Conservation (phyloP, 306 rosid genomes). For the Trichosanthes cucumerina region DNA sequence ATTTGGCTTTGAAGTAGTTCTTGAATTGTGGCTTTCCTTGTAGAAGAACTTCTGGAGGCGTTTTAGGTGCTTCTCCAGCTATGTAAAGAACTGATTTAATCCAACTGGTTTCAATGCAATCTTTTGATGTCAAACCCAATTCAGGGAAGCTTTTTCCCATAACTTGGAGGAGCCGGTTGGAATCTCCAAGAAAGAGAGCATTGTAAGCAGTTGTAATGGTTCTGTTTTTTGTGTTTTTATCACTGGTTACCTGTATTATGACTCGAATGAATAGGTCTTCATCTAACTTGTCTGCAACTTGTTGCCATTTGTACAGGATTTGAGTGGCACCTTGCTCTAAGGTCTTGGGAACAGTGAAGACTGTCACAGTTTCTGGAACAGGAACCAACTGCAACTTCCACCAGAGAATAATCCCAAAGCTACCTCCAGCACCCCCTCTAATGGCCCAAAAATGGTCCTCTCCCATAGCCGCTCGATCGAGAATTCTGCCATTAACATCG, state of each 20-base stretch:
- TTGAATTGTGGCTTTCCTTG: slow-evolving; percentile 49
- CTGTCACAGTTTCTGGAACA: slow-evolving; percentile 59
- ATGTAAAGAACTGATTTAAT: slow-evolving; percentile 54
- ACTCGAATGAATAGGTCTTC: slow-evolving; percentile 53
- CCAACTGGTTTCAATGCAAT: slow-evolving; percentile 57
- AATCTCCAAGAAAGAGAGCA: slow-evolving; percentile 48
- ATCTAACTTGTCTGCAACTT: slow-evolving; percentile 47
- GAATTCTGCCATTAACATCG: slow-evolving; percentile 37
- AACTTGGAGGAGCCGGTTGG: slow-evolving; percentile 37
- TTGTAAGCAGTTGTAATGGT: slow-evolving; percentile 50
- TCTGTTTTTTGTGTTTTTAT: slow-evolving; percentile 21
- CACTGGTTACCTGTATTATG: slow-evolving; percentile 22
- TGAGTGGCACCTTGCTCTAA: slow-evolving; percentile 56
- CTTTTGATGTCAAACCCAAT: slow-evolving; percentile 39
- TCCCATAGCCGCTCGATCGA: slow-evolving; percentile 55
- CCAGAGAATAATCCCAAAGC: slow-evolving; percentile 70
- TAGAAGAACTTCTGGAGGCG: slow-evolving; percentile 44
- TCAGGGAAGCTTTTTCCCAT: slow-evolving; percentile 52
- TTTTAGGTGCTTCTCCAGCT: slow-evolving; percentile 44
- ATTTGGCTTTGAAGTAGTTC: slow-evolving; percentile 71
- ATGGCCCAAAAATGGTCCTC: slow-evolving; percentile 81
- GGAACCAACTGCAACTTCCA: slow-evolving; percentile 73
- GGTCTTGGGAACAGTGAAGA: slow-evolving; percentile 41
- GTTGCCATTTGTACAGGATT: slow-evolving; percentile 49
- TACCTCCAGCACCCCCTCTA: slow-evolving; percentile 77